A percentile compares a stretch with the other conserved stretches of the same genome.
Conservation (phyloP, 1,139 yeast genomes). For the Suhomyces panamericanus region DNA sequence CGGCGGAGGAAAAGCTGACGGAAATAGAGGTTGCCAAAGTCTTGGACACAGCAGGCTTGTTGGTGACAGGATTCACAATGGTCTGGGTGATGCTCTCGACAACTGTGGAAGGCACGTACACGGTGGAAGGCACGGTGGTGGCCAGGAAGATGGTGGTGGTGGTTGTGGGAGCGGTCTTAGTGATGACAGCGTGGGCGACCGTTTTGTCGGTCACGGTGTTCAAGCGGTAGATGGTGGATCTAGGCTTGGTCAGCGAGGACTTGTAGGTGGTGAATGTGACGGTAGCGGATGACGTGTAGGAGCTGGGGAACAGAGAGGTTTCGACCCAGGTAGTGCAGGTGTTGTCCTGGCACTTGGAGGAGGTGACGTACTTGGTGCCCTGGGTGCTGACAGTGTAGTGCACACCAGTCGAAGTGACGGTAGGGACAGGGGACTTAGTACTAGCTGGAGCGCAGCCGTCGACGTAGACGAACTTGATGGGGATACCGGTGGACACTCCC, state of each 20-base stretch:
- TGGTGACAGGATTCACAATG: slow-evolving; percentile 29
- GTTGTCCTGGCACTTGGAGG: slow-evolving; percentile 8
- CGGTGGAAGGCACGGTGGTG: slow-evolving; percentile 24
- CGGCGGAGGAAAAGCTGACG: slow-evolving; percentile 9
- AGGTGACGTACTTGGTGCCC: slow-evolving; percentile 10
- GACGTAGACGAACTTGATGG: slow-evolving; percentile 35
- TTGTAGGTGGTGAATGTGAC: slow-evolving; percentile 18
- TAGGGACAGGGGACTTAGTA: neutral
- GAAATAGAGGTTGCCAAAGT: slow-evolving; percentile 15
- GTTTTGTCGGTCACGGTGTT: slow-evolving; percentile 11
- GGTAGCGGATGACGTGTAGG: slow-evolving; percentile 17
- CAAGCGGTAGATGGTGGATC: slow-evolving; percentile 13
- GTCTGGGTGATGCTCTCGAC: slow-evolving; percentile 23
- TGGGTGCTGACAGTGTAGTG: slow-evolving; percentile 21
- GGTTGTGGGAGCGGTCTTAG: slow-evolving; percentile 27
- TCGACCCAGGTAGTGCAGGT: slow-evolving; percentile 16
- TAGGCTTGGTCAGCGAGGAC: slow-evolving; percentile 9
- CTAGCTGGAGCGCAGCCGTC: slow-evolving; percentile 4
- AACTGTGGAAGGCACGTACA: slow-evolving; percentile 21
- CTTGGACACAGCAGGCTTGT: slow-evolving; percentile 22
- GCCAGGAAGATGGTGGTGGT: slow-evolving; percentile 30
- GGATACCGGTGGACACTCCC: slow-evolving; percentile 29
- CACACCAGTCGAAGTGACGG: slow-evolving; percentile 11
- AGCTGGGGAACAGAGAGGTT: slow-evolving; percentile 15
- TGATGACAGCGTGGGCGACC: slow-evolving; percentile 10